Conservation (phyloP, 192 early-diverging fungal species). For the Backusella macrospora region DNA sequence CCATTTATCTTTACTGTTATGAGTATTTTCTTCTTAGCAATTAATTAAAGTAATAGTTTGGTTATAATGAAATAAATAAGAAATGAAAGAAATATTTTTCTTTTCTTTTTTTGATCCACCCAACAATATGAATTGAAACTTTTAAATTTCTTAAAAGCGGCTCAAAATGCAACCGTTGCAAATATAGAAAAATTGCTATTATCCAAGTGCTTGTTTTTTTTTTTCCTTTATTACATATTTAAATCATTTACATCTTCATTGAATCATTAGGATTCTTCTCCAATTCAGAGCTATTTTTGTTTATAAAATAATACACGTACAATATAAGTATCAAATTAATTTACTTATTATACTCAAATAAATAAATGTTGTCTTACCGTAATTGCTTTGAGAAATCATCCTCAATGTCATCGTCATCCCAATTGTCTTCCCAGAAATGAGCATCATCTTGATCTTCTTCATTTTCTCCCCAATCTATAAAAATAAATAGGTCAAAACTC, state of each 20-base stretch:
- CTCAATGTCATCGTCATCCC: slow-evolving; percentile 90
- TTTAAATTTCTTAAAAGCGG: neutral
- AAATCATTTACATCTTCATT: slow-evolving; percentile 25
- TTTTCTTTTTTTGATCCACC: neutral
- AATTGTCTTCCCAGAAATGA: slow-evolving; percentile 83
- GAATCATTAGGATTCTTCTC: slow-evolving; percentile 18
- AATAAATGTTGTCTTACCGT: slow-evolving; percentile 37
- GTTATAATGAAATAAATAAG: too few species aligned
- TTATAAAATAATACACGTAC: neutral
- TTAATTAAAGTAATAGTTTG: too few species aligned
- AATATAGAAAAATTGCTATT: neutral
- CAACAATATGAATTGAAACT: slow-evolving; percentile 6
- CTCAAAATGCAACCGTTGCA: neutral
- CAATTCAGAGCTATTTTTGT: slow-evolving; percentile 10
- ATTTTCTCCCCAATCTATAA: slow-evolving; percentile 78
- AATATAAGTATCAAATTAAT: neutral
- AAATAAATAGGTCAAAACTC: neutral
- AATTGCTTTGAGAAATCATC: slow-evolving; percentile 94
- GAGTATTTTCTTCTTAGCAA: too few species aligned
- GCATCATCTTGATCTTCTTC: slow-evolving; percentile 75
- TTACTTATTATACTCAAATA: neutral
- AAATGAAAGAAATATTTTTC: too few species aligned
- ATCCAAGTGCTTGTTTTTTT: slow-evolving; percentile 5
- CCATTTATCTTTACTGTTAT: neutral
- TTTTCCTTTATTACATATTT: slow-evolving; percentile 4